These are phyloP conservation scores for Colletotrichum navitas DNA, from an alignment of 2,329 filamentous ascomycete genomes.

Conservation along the genomic window DNA sequence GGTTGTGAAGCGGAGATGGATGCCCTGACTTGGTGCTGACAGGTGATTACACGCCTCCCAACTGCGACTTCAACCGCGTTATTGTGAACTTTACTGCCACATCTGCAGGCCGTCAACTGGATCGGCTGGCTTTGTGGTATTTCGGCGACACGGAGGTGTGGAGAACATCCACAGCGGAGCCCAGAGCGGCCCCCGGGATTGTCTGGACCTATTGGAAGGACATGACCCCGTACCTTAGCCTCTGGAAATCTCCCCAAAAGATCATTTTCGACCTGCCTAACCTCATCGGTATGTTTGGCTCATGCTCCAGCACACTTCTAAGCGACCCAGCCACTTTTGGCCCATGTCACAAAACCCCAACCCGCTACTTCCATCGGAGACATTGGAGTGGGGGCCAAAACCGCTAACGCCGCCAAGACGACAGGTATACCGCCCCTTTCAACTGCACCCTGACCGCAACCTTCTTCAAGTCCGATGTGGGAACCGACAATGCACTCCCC, in stretches of 20 bases:
- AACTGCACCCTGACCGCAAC: slow-evolving; percentile 81
- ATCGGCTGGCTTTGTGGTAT: slow-evolving; percentile 81
- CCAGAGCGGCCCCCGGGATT: slow-evolving; percentile 74
- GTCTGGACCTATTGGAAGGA: slow-evolving; percentile 84
- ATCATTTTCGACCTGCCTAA: slow-evolving; percentile 87
- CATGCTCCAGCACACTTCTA: slow-evolving; percentile 2
- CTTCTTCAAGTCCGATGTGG: slow-evolving; percentile 70
- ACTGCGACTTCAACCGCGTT: slow-evolving; percentile 79
- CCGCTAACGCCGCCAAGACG: slow-evolving; percentile 51
- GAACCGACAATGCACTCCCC: slow-evolving; percentile 55
- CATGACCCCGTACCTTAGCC: slow-evolving; percentile 76
- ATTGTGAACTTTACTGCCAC: slow-evolving; percentile 82
- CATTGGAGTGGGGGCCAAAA: slow-evolving; percentile 38
- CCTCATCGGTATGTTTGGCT: slow-evolving; percentile 61
- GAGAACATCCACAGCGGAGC: slow-evolving; percentile 85
- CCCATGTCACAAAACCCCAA: background rate
- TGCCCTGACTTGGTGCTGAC: slow-evolving; percentile 36
- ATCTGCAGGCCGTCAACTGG: slow-evolving; percentile 79
- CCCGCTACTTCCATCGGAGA: slow-evolving; percentile 1
- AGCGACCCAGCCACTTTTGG: background rate
- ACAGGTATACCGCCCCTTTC: slow-evolving; percentile 78
- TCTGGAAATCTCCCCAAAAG: slow-evolving; percentile 78
- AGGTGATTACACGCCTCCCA: slow-evolving; percentile 76
- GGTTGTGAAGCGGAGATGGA: slow-evolving; percentile 22
- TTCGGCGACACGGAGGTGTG: slow-evolving; percentile 85